phyloP scores from a whole-genome alignment of 2,329 filamentous ascomycete genomes.

The Sclerotinia trifoliorum region DNA sequence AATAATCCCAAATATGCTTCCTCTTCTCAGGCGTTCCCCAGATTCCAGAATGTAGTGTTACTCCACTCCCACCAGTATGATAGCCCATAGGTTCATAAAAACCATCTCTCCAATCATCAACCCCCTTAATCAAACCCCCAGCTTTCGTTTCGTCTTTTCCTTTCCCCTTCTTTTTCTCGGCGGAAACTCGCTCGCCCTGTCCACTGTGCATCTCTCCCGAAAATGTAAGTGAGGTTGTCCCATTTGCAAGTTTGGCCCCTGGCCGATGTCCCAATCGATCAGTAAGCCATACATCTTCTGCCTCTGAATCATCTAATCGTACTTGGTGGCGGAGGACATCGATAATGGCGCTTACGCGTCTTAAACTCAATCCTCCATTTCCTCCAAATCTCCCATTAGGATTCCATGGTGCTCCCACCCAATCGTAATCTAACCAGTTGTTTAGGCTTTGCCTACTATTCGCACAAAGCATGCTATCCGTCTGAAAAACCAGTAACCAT shows the following conservation, averaged over 20 bases:
- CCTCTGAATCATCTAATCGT: conserved; percentile 46
- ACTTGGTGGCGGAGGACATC: conserved; percentile 51
- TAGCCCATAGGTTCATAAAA: conserved; percentile 59
- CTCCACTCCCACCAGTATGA: conserved; percentile 53
- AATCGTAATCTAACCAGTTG: conserved; percentile 38
- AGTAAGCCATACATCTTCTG: conserved; percentile 58
- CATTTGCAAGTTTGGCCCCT: conserved; percentile 51
- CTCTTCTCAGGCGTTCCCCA: conserved; percentile 51
- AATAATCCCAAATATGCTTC: conserved; percentile 55
- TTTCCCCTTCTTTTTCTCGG: conserved; percentile 30
- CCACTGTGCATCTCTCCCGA: conserved; percentile 51
- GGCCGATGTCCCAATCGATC: conserved; percentile 52
- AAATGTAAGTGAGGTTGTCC: conserved; percentile 49
- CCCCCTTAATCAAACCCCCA: conserved; percentile 41
- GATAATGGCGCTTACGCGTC: conserved; percentile 53
- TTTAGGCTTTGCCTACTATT: conserved; percentile 39
- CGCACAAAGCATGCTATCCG: conserved; percentile 54
- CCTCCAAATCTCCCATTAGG: conserved; percentile 38
- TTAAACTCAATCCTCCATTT: conserved; percentile 45
- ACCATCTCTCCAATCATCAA: conserved; percentile 53
- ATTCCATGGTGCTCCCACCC: conserved; percentile 40
- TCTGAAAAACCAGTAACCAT: conserved; percentile 55
- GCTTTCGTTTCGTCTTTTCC: conserved; percentile 30
- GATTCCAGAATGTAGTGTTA: conserved; percentile 46
- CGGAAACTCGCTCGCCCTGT: conserved; percentile 34